Evolutionary conservation across 1,139 yeast genomes (phyloP).

Genomic region (Hyphopichia khmerensis): DNA sequence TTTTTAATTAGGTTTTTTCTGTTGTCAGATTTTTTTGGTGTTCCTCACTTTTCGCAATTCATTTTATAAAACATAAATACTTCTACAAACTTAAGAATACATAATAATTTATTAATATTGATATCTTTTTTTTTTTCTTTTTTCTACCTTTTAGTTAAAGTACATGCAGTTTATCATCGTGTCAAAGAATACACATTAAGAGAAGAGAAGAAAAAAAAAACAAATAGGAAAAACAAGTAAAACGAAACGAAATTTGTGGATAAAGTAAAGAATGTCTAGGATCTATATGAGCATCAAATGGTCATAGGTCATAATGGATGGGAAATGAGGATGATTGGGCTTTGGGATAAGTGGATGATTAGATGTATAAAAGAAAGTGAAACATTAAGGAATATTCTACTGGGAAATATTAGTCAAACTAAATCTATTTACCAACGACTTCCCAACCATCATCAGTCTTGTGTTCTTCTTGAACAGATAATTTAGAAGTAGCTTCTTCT

Average conservation of each 20-base stretch:
- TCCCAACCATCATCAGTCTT: slow-evolving; percentile 52
- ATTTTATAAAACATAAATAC: too few species aligned
- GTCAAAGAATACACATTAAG: neutral
- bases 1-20: too few species aligned
- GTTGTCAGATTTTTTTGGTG: neutral
- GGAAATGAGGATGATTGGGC: neutral
- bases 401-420: too few species aligned
- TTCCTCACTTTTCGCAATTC: neutral
- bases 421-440: slow-evolving; percentile 51
- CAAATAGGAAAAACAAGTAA: neutral
- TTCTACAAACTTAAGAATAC: too few species aligned
- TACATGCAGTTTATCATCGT: neutral
- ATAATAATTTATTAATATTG: neutral
- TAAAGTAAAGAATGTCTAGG: neutral
- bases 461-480: slow-evolving; percentile 23
- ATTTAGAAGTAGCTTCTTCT: slow-evolving; percentile 45
- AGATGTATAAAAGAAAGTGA: too few species aligned
- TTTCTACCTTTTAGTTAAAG: neutral
- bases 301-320: neutral
- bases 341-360: too few species aligned
- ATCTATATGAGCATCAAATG: neutral
- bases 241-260: neutral
- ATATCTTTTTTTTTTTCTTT: neutral
- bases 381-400: too few species aligned
- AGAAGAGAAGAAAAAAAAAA: neutral